A percentile compares a stretch with the other conserved stretches of the same genome.
Evolutionary conservation across 495 filamentous ascomycete species (phyloP).

Genomic region (Podospora tetraspora): DNA sequence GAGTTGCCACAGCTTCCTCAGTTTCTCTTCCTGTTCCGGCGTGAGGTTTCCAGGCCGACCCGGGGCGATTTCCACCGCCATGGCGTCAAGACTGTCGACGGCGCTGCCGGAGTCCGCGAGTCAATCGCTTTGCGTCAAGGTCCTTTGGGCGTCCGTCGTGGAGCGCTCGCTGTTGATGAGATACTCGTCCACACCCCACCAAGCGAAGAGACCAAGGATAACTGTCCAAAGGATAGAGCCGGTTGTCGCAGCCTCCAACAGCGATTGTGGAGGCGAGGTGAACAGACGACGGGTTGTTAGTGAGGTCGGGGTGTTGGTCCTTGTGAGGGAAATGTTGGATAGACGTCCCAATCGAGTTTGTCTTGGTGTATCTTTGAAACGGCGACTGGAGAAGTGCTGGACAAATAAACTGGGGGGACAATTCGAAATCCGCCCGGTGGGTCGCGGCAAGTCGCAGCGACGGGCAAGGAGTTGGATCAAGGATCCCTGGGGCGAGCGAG

Average conservation of each 20-base stretch:
- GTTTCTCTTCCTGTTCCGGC: constrained; percentile 77
- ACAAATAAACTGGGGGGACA: background rate
- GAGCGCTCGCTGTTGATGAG: background rate
- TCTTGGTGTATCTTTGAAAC: background rate
- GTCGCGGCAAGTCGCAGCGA: background rate
- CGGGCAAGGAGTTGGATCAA: constrained; percentile 6
- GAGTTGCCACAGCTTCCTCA: constrained; percentile 79
- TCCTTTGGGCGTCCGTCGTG: background rate
- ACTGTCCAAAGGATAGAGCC: background rate
- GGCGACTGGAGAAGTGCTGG: constrained; percentile 1
- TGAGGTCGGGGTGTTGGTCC: background rate
- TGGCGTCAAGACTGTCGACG: constrained; percentile 18
- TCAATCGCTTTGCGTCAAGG: background rate
- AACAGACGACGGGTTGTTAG: background rate
- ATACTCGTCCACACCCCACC: background rate
- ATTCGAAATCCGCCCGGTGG: constrained; percentile 4
- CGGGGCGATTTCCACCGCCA: constrained; percentile 48
- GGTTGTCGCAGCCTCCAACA: background rate
- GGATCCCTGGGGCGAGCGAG: constrained; percentile 1
- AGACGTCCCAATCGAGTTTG: background rate
- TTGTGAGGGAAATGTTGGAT: background rate
- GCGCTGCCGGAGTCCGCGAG: background rate
- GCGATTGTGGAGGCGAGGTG: background rate
- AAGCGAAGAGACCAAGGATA: background rate
- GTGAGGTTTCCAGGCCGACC: constrained; percentile 87